Evolutionary conservation across 495 filamentous ascomycete genomes (phyloP), one percentile per base, ranked within the genome.

Genomic region (Clohesyomyces aquaticus): DNA sequence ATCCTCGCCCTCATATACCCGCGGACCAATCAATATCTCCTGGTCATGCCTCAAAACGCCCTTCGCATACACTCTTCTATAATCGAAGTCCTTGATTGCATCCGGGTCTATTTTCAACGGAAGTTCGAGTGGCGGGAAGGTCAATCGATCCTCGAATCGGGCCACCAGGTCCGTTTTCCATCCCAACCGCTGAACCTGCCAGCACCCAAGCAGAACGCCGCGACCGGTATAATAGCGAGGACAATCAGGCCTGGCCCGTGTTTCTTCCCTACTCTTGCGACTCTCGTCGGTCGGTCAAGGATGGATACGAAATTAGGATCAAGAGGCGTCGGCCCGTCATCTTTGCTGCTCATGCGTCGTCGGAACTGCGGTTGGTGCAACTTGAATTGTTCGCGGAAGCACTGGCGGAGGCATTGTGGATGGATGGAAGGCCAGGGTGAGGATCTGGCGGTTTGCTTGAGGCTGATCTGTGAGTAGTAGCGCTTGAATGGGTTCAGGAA

Each of bases 101-200:
- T 78, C 76, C 0, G 89, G 86, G 73, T 98, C 91, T 66, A 98
- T 79, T 62, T 82, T 81, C 0, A 90, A 87, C 0, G 94, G 94
- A 1, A 98, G 77, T 0, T 95, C 94, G 0, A 98, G 83, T 0
- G 94, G 95, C n/a, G 85, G 80, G 22, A 86, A 87, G 26, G 96
- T 81, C 32, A 98, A 82, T 0, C 93, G 89, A 78, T 97, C 91
- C 78, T 96, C 93, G 77, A 86, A 90, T 65, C 85, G 87, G 53
- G 92, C 91, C 59, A 98, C 87, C 16, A 98, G 78, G 41, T 93
- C 88, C 9, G 92, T 92, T 74, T 98, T 98, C 91, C 93, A 93
- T 35, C 84, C 82, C 16, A 98, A 85, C 1, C 94, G 91, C 70
- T 95, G 82, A n/a, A 98, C 87, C 71, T 98, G 94, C 94, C 94